Evolutionary conservation across 2,329 filamentous ascomycete species (phyloP), one percentile per base, ranked within the genome.

Genomic region (Mollisiaceae sp.): DNA sequence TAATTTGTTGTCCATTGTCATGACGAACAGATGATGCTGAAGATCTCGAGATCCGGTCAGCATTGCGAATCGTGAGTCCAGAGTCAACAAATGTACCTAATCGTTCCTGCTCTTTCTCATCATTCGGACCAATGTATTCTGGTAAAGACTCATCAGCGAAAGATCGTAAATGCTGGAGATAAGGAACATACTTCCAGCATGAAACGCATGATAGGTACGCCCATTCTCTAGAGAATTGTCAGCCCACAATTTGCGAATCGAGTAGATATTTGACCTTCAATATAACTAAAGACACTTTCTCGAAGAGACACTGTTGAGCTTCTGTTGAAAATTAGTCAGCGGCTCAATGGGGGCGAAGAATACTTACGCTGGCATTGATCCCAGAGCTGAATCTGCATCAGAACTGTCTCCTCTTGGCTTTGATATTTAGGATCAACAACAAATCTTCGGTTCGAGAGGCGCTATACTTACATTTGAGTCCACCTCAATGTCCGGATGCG

Each of bases 141-240:
- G 35, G 8, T 22, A 18, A 14, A 35, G 39, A 32, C 4, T 39
- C 4, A 50, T 35, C 12, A 36, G 55, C 47, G 43, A 2, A 27
- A 36, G 8, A 3, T 20, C 4, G 57, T 2, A 15, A 27, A 18
- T 50, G 8, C 27, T 6, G 8, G 22, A 54, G n/a, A n/a, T n/a
- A n/a, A 1, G 6, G 14, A 32, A 60, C 67, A 60, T 65, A 72
- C 70, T 64, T 3, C 80, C 82, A 45, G 80, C 78, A 43, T 80
- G 77, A 67, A 72, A 78, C 2, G 75, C 75, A 60, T 84, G 82
- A 65, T 84, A 84, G 4, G 81, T 77, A 1, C 82, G 76, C 4
- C 81, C 82, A 61, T 83, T 82, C 63, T 83, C 82, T 60, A 39
- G 24, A 41, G n/a, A 4, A 15, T 55, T 20, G 11, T 50, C 8